These are phyloP conservation scores for Achaetomiella virescens DNA, from an alignment of 495 filamentous ascomycete species.

Conservation along the genomic window DNA sequence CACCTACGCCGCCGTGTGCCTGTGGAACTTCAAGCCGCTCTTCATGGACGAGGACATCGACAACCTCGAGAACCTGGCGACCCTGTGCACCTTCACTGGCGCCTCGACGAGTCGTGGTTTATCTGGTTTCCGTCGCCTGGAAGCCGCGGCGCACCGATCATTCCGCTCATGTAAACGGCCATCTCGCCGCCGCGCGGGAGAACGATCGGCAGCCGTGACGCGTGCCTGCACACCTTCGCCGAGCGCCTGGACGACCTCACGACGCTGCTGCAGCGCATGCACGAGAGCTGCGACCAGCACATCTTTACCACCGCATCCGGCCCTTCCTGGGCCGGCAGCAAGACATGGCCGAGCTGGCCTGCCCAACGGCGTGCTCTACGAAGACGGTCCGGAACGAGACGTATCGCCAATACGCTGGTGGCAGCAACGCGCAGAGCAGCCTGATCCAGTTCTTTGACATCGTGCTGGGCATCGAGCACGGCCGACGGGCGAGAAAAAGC, in stretches of 20 bases:
- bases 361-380: slow-evolving; percentile 80
- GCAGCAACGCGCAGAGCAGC: slow-evolving; percentile 94
- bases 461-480: slow-evolving; percentile 82
- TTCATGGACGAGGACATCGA: slow-evolving; percentile 75
- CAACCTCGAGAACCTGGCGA: slow-evolving; percentile 75
- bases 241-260: slow-evolving; percentile 82
- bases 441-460: slow-evolving; percentile 97
- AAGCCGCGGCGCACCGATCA: slow-evolving; percentile 87
- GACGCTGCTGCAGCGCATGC: slow-evolving; percentile 69
- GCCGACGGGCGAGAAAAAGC: slow-evolving; percentile 73
- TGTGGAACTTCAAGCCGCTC: slow-evolving; percentile 95
- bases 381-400: slow-evolving; percentile 68
- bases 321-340: slow-evolving; percentile 92
- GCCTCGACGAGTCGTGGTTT: slow-evolving; percentile 99
- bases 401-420: slow-evolving; percentile 82
- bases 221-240: slow-evolving; percentile 67
- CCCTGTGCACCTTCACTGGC: slow-evolving; percentile 87
- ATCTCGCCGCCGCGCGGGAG: slow-evolving; percentile 71
- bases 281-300: slow-evolving; percentile 87
- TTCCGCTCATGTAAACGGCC: slow-evolving; percentile 81
- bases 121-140: slow-evolving; percentile 88
- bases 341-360: slow-evolving; percentile 91
- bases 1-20: slow-evolving; percentile 81
- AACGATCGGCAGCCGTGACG: slow-evolving; percentile 64
- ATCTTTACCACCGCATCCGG: slow-evolving; percentile 86